Percentiles rank a stretch among this genome's conserved stretches.
Evolutionary conservation across 2,329 filamentous ascomycete genomes (phyloP).

Genomic region (Helotiales sp.): DNA sequence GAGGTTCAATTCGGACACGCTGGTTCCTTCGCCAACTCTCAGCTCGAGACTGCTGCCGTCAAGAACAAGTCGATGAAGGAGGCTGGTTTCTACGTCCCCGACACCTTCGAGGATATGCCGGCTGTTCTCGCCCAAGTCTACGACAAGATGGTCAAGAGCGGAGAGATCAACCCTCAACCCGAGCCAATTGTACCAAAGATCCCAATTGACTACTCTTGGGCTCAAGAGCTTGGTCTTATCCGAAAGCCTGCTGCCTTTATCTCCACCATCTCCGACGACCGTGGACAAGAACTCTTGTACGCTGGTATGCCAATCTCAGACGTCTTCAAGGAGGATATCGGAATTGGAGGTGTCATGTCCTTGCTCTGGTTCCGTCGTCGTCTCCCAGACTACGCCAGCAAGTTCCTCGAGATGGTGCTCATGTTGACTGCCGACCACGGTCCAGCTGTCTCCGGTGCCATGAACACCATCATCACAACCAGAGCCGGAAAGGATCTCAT

Average conservation of each 20-base stretch:
- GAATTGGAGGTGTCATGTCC: constrained; percentile 99
- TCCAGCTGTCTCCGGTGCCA: constrained; percentile 97
- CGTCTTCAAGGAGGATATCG: constrained; percentile 98
- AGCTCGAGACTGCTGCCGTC: constrained; percentile 92
- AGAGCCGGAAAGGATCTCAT: constrained; percentile 99
- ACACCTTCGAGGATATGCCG: constrained; percentile 97
- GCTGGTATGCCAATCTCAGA: constrained; percentile 99
- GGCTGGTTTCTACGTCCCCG: constrained; percentile 89
- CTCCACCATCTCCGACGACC: constrained; percentile 99
- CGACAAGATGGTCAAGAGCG: constrained; percentile 80
- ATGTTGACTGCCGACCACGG: constrained; percentile 99
- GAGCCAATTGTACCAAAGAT: constrained; percentile 98
- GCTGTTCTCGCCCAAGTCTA: constrained; percentile 76
- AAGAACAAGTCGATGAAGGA: constrained; percentile 99
- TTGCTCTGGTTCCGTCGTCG: constrained; percentile 99
- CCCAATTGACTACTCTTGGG: constrained; percentile 99
- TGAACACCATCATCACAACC: constrained; percentile 99
- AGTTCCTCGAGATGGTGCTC: constrained; percentile 99
- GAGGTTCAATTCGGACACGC: constrained; percentile 99
- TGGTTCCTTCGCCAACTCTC: constrained; percentile 97
- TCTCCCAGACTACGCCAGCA: constrained; percentile 92
- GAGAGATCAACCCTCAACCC: constrained; percentile 79
- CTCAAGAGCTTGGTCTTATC: constrained; percentile 98
- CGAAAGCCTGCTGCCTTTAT: constrained; percentile 99
- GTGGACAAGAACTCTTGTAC: constrained; percentile 98